phyloP scores from a whole-genome alignment of 2,329 filamentous ascomycete genomes.

The Paecilomyces fulvus region DNA sequence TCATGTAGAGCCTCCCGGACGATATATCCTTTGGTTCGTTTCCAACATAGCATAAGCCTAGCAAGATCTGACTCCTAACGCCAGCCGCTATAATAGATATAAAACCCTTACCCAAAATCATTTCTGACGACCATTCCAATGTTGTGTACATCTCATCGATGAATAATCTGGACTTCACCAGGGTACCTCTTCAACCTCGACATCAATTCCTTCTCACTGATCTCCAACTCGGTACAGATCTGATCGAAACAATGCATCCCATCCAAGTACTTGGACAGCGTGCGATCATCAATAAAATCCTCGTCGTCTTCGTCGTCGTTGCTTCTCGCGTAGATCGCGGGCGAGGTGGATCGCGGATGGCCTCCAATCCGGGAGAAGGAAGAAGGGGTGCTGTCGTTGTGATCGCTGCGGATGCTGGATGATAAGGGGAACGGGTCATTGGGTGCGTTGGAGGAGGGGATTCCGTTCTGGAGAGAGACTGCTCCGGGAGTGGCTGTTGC shows the following conservation, averaged over 20 bases:
- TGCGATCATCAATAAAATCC: slow-evolving; percentile 26
- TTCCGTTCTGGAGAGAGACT: slow-evolving; percentile 3
- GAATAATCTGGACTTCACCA: slow-evolving; percentile 39
- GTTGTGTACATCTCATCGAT: slow-evolving; percentile 25
- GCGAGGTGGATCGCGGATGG: background rate
- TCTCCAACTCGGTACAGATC: slow-evolving; percentile 42
- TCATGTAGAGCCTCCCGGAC: background rate
- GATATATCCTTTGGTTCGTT: no score
- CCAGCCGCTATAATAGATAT: no score
- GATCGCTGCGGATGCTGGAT: background rate
- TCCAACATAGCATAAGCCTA: no score
- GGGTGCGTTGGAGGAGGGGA: background rate
- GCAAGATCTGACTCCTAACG: no score
- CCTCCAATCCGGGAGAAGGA: background rate
- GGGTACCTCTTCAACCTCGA: slow-evolving; percentile 34
- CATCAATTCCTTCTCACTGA: slow-evolving; percentile 40
- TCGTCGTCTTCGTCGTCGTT: slow-evolving; percentile 24
- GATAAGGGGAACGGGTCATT: background rate
- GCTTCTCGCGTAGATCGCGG: background rate
- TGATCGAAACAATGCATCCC: slow-evolving; percentile 43
- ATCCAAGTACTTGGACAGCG: slow-evolving; percentile 36
- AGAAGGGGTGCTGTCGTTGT: background rate
- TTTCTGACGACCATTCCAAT: background rate
- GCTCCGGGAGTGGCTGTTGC: slow-evolving; percentile 6
- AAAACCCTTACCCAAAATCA: background rate